These are phyloP conservation scores for Reticulascus tulasneorum DNA, from an alignment of 2,329 filamentous ascomycete species.

Conservation along the genomic window DNA sequence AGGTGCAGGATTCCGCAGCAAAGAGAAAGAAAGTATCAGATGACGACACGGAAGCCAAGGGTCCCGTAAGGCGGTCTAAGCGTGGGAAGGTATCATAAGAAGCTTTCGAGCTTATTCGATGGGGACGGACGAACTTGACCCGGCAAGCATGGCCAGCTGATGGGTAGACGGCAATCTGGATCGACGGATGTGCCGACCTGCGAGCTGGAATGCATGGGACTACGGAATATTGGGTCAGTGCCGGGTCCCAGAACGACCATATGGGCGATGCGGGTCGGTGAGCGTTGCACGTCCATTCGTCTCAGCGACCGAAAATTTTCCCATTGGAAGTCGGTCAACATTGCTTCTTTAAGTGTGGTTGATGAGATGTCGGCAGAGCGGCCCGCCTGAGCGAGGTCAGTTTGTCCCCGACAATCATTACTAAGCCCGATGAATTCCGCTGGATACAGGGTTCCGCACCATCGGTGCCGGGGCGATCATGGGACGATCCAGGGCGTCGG, in stretches of 20 bases:
- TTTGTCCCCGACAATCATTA: too few relatives aligned
- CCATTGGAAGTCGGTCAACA: too few relatives aligned
- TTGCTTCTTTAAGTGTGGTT: too few relatives aligned
- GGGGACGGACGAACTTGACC: conserved; percentile 3
- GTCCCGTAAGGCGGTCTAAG: conserved; percentile 20
- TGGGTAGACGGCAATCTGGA: conserved; percentile 14
- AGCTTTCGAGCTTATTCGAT: conserved; percentile 3
- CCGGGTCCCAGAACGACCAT: background rate
- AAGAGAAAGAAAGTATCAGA: conserved; percentile 18
- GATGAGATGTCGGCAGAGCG: conserved; percentile 7
- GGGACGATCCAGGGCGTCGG: conserved; percentile 4
- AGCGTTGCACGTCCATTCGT: background rate
- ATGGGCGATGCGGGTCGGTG: background rate
- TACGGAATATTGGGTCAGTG: background rate
- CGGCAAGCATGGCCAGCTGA: conserved; percentile 2
- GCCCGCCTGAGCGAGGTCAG: conserved; percentile 7
- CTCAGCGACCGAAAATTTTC: background rate
- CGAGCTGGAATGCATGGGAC: background rate
- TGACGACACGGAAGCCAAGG: conserved; percentile 14
- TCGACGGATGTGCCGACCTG: conserved; percentile 11
- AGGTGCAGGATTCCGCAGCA: conserved; percentile 9
- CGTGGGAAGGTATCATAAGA: conserved; percentile 18
- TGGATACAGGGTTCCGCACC: too few relatives aligned
- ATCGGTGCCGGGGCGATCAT: too few relatives aligned
- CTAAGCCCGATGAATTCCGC: too few relatives aligned